phyloP scores from a whole-genome alignment of 2,329 filamentous ascomycete species.

The Blastomyces silverae region DNA sequence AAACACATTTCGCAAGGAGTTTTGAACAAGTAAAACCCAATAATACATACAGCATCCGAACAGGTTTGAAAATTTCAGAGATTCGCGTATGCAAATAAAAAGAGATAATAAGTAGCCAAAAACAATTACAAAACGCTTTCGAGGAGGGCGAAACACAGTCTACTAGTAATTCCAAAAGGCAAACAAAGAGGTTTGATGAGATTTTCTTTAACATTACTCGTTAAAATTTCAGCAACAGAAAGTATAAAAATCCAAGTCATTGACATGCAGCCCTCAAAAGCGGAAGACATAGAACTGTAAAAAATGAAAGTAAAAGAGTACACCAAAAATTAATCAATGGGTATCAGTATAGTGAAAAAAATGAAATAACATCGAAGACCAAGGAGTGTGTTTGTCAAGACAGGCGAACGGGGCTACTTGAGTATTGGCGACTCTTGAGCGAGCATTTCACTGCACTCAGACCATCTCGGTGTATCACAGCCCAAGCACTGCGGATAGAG shows the following conservation, averaged over 20 bases:
- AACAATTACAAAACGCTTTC: background rate
- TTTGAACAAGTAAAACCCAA: conserved; percentile 3
- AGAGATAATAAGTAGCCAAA: background rate
- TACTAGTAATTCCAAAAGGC: background rate
- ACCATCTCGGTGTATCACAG: conserved; percentile 16
- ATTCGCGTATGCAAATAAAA: background rate
- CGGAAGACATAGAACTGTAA: background rate
- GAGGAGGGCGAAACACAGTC: background rate
- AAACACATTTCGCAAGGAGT: background rate
- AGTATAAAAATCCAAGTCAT: background rate
- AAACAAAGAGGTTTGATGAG: background rate
- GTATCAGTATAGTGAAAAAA: conserved; percentile 2
- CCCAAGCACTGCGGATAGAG: conserved; percentile 14
- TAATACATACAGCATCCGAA: background rate
- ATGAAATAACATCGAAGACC: background rate
- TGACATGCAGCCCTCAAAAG: background rate
- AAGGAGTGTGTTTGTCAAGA: background rate
- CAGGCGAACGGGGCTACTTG: background rate
- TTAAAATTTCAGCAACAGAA: background rate
- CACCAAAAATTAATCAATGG: background rate
- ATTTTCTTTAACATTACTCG: background rate
- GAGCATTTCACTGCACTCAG: conserved; percentile 12
- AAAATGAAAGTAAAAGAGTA: no score
- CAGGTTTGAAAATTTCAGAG: conserved; percentile 3
- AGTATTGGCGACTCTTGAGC: conserved; percentile 11